Conservation (phyloP, 1,284 basidiomycete species). For the Moesziomyces sp. region DNA sequence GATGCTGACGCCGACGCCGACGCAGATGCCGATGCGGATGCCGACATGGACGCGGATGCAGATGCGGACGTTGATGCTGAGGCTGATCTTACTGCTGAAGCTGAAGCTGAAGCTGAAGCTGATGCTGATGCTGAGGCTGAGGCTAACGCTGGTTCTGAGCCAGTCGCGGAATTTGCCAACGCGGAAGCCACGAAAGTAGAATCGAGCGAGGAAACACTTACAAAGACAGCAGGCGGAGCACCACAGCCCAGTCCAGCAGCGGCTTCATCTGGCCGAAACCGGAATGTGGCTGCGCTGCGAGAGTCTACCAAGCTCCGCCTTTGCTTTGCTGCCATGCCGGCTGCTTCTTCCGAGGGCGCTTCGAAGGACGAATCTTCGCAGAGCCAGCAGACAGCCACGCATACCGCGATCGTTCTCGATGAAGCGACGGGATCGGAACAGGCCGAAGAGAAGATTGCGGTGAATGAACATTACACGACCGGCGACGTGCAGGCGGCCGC, state of each 20-base stretch:
- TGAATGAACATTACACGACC: too few species aligned
- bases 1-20: not conserved
- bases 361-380: constrained; percentile 36
- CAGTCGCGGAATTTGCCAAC: not conserved
- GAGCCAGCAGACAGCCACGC: constrained; percentile 10
- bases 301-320: constrained; percentile 46
- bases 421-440: constrained; percentile 1
- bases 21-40: constrained; percentile 12
- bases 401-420: not conserved
- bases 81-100: constrained; percentile 9
- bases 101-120: not conserved
- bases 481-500: too few species aligned
- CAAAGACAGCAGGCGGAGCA: not conserved
- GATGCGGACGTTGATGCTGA: constrained; percentile 18
- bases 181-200: not conserved
- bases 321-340: constrained; percentile 46
- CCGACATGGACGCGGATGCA: constrained; percentile 14
- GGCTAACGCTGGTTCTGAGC: not conserved
- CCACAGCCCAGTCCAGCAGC: too few species aligned
- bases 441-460: not conserved
- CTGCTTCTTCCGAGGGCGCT: constrained; percentile 39
- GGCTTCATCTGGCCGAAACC: not conserved
- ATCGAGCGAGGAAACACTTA: not conserved
- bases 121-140: not conserved
- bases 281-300: constrained; percentile 11